Evolutionary conservation across 2,329 filamentous ascomycete genomes (phyloP).

Genomic region (Colletotrichum musicola): DNA sequence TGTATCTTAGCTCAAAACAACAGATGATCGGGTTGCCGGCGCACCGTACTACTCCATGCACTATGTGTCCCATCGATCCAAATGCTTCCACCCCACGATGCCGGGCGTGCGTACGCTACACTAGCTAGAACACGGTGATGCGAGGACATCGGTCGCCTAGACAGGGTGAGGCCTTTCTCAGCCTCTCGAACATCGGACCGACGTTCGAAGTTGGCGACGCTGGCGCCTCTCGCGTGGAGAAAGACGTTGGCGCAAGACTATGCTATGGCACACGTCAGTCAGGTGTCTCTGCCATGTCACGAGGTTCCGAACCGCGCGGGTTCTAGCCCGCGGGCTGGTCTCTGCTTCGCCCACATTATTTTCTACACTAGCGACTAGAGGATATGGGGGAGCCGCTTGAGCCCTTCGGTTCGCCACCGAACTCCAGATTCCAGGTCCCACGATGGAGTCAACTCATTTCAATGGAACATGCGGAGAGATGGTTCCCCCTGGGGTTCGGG

Average conservation of each 20-base stretch:
- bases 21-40: neutral
- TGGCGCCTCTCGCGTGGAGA: conserved; percentile 6
- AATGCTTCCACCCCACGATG: neutral
- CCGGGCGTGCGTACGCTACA: neutral
- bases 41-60: neutral
- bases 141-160: neutral
- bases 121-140: neutral
- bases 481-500: neutral
- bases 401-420: neutral
- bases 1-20: neutral
- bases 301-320: neutral
- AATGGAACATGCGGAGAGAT: neutral
- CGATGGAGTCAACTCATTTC: neutral
- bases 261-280: neutral
- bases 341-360: too few species aligned
- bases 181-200: conserved; percentile 19
- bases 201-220: neutral
- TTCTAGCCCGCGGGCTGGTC: too few species aligned
- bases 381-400: neutral
- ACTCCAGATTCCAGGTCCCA: neutral
- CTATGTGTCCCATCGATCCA: neutral
- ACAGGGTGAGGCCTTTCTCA: neutral
- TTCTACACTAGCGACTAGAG: too few species aligned
- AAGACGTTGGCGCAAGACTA: conserved; percentile 7
- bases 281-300: conserved; percentile 2